Evolutionary conservation across 116 monocot genomes (phyloP), one percentile per base, ranked within the genome.

Genomic region (Phalaenopsis hybrid): DNA sequence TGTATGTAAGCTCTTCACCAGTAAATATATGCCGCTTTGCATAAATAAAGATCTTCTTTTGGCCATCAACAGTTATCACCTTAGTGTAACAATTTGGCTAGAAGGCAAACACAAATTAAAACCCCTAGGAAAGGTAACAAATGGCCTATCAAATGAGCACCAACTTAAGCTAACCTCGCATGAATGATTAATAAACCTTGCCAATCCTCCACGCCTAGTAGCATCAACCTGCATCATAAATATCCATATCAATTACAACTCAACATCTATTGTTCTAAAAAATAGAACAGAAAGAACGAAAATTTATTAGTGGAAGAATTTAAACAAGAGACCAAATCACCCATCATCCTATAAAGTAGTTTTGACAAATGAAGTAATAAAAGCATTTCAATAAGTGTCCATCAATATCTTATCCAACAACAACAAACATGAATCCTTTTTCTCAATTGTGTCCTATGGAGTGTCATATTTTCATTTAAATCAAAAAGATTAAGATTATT

Each of bases 1-100:
- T 93, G 86, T 99, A 99, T 25, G 99, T 99, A 61, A 99, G 81
- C 69, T 99, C 99, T 88, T 99, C 99, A 61, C 99, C 99, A 77
- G 92, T 84, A 85, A 82, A 83, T 86, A 99, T 99, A 84, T 89
- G 86, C 37, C 95, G 85, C 81, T 99, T 99, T 68, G 99, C 92
- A 89, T 99, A 99, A 57, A 99, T 99, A 81, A 99, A 95, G 25
- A 99, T 99, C 85, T 99, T 99, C 85, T 99, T 99, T 78, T 99
- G 93, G 46, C 99, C 99, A 61, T 99, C 99, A 82, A 99, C 93
- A 52, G 92, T 92, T 34, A 99, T 95, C 72, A 95, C 90, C 86
- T 99, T 99, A 50, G 99, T 95, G n/a, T 99, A 99, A 67, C 99
- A 99, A 74, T 99, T 99, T 16, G 99, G 99, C 99, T 97, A 81